Evolutionary conservation across 805 yeast species (phyloP).

Genomic region (Saccharomycopsis lassenensis): DNA sequence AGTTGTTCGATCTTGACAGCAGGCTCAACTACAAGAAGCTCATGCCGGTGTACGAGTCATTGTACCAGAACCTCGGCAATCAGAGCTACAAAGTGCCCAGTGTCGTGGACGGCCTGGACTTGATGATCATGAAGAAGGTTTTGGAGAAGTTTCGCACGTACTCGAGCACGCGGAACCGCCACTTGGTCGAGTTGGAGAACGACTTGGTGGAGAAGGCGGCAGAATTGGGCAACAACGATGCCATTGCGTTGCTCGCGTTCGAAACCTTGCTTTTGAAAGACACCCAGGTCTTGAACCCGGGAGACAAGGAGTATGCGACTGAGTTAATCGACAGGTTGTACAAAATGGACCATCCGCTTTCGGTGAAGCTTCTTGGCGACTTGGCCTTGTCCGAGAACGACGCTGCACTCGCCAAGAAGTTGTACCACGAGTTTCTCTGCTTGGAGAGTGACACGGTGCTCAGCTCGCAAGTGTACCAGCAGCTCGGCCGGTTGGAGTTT

Average conservation of each 20-base stretch:
- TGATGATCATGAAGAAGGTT: slow-evolving; percentile 58
- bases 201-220: slow-evolving; percentile 76
- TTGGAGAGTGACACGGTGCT: slow-evolving; percentile 46
- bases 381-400: slow-evolving; percentile 42
- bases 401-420: slow-evolving; percentile 42
- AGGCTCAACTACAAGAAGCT: slow-evolving; percentile 42
- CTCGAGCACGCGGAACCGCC: slow-evolving; percentile 47
- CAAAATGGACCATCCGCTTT: slow-evolving; percentile 56
- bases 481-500: slow-evolving; percentile 53
- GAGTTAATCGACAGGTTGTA: slow-evolving; percentile 46
- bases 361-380: slow-evolving; percentile 73
- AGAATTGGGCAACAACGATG: slow-evolving; percentile 72
- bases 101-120: slow-evolving; percentile 35
- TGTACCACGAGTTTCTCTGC: slow-evolving; percentile 47
- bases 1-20: slow-evolving; percentile 59
- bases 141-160: slow-evolving; percentile 49
- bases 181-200: slow-evolving; percentile 53
- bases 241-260: slow-evolving; percentile 63
- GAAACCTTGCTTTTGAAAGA: slow-evolving; percentile 39
- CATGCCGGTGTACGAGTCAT: slow-evolving; percentile 38
- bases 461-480: slow-evolving; percentile 64
- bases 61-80: slow-evolving; percentile 38
- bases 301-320: slow-evolving; percentile 56
- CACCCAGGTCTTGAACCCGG: slow-evolving; percentile 25
- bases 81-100: slow-evolving; percentile 4